Conservation (phyloP, 2,329 filamentous ascomycete species). For the Penicillium thymicola region DNA sequence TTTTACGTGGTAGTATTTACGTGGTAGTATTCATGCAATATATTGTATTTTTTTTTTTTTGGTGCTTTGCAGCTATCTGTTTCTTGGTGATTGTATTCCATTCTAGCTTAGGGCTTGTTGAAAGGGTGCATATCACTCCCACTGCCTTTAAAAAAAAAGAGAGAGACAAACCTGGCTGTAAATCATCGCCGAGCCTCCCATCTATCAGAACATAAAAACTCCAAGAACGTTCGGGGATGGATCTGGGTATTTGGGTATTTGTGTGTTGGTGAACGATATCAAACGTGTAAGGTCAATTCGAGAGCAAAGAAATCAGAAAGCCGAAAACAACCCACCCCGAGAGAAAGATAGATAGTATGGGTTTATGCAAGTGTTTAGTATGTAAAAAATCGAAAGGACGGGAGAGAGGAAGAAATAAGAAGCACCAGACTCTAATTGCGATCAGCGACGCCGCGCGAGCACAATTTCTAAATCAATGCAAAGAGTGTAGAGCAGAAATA, state of each 20-base stretch:
- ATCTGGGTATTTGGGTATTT: constrained; percentile 24
- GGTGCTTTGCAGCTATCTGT: constrained; percentile 5
- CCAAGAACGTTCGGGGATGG: constrained; percentile 11
- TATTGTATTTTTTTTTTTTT: not conserved
- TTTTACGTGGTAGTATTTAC: not conserved
- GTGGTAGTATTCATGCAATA: not conserved
- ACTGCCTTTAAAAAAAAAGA: not conserved
- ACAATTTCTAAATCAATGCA: constrained; percentile 16
- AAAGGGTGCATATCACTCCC: not conserved
- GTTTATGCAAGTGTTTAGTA: constrained; percentile 21
- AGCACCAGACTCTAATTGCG: constrained; percentile 14
- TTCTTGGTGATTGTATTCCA: constrained; percentile 7
- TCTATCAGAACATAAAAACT: constrained; percentile 20
- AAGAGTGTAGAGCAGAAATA: constrained; percentile 9
- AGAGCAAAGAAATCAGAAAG: constrained; percentile 9
- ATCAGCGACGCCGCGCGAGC: constrained; percentile 16
- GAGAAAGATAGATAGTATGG: constrained; percentile 2
- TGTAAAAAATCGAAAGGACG: not conserved
- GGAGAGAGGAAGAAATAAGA: not conserved
- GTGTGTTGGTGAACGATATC: constrained; percentile 12
- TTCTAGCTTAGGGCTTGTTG: constrained; percentile 9
- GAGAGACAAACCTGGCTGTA: constrained; percentile 1
- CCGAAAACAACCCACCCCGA: not conserved
- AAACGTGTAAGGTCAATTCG: constrained; percentile 1
- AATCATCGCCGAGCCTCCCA: constrained; percentile 10